Conservation (phyloP, 2,329 filamentous ascomycete genomes). For the Aspergillus ibericus region DNA sequence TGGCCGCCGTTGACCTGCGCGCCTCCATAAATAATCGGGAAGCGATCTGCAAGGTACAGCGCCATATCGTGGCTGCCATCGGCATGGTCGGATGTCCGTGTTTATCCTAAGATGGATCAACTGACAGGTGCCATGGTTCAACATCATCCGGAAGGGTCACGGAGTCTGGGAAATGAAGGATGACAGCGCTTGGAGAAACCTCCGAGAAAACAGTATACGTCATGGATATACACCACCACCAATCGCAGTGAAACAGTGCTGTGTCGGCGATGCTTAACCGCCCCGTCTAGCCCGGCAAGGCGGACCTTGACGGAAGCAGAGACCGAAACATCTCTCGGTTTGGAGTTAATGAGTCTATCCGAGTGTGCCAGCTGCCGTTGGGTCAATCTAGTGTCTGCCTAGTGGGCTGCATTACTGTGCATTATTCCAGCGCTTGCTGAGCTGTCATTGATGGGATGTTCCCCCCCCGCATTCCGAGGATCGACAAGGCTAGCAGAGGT, state of each 20-base stretch:
- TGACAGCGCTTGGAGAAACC: neutral
- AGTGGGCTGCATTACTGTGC: neutral
- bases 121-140: neutral
- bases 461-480: constrained; percentile 20
- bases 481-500: constrained; percentile 16
- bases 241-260: neutral
- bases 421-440: neutral
- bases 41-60: constrained; percentile 17
- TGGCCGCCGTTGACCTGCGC: constrained; percentile 1
- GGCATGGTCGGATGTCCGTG: neutral
- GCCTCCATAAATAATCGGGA: constrained; percentile 10
- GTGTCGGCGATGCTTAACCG: neutral
- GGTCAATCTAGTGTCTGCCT: neutral
- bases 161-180: constrained; percentile 1
- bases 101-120: neutral
- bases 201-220: neutral
- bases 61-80: neutral
- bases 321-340: neutral
- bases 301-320: neutral
- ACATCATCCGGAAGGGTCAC: neutral
- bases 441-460: constrained; percentile 23
- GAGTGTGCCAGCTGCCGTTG: neutral
- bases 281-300: neutral
- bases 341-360: neutral
- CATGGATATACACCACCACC: neutral